Base-by-base conservation (phyloP, 148 eudicot species). In the Diospyros kaki region DNA sequence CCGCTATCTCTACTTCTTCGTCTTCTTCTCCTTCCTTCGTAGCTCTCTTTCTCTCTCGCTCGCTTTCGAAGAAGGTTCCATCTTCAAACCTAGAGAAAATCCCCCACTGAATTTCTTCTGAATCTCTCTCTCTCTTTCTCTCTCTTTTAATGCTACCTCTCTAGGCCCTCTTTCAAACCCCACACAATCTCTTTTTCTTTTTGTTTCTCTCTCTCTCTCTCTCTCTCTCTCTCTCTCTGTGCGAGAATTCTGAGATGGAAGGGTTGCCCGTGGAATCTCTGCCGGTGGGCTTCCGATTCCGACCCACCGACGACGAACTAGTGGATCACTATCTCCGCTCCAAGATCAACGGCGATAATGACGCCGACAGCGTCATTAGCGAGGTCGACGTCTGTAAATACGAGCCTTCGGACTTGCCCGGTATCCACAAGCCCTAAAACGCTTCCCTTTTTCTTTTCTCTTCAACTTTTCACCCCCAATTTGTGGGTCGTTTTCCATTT, bases 351-450 rank as follows among this genome's bases (percentile, higher is more conserved):
- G 91, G 97, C 1, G 77, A 64, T 62, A 81, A 93, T 9, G 82
- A 81, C 17, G 83, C 83, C 15, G 99, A 91, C 64, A 61, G 86
- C 54, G 85, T 87, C 40, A 96, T 96, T 55, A 85, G 87, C 0
- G 99, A 96, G 78, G 87, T 96, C 66, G 99, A 96, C 79, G 87
- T 96, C 69, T 96, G 99, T 73, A 89, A 89, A 80, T 81, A 75
- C 50, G 99, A 96, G 59, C 99, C 99, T 39, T 91, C 94, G 93
- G 99, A 95, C 80, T 84, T 95, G 68, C 99, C 99, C 13, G 91
- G 99, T 95, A 71, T 28, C 28, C 28, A 28, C 28, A 28, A 28
- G 28, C 28, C 28, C 58, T 51, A 39, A 2, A 41, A 4, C 7
- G 40, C 64, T 62, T 44, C 51, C 70, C 54, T 59, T 45, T 9